phyloP scores from a whole-genome alignment of 208 protist species.

The Plasmodiophora brassicae region DNA sequence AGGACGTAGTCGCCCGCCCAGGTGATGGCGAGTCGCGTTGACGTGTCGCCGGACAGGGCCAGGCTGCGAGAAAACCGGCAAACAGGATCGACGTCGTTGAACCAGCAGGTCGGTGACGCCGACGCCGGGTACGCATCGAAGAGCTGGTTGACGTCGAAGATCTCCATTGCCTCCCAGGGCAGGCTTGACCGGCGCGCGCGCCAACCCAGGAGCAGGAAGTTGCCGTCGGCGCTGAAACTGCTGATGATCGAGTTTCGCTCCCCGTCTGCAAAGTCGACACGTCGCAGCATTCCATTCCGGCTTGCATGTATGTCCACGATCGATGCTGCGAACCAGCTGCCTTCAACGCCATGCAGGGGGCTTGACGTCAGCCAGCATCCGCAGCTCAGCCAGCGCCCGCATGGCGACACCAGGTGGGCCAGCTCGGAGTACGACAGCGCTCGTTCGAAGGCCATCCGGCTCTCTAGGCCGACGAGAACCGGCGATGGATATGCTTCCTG shows the following conservation, averaged over 20 bases:
- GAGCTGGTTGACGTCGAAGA: conserved; percentile 10
- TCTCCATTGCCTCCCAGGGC: conserved; percentile 14
- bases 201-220: conserved; percentile 1
- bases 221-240: conserved; percentile 9
- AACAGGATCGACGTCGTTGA: not conserved
- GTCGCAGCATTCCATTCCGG: not conserved
- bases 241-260: not conserved
- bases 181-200: not conserved
- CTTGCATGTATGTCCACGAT: not conserved
- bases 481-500: not conserved
- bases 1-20: not conserved
- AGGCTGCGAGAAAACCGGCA: not conserved
- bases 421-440: conserved; percentile 5
- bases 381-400: conserved; percentile 19
- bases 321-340: not conserved
- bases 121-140: not conserved
- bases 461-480: not conserved
- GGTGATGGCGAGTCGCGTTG: not conserved
- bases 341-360: not conserved
- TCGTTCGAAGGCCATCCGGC: not conserved
- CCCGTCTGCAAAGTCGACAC: not conserved
- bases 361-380: conserved; percentile 26
- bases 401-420: conserved; percentile 14
- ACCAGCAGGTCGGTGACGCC: not conserved
- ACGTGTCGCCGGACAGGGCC: not conserved